Evolutionary conservation across 176 grass and related monocot genomes (phyloP).

Genomic region (Bonia amplexicaulis): DNA sequence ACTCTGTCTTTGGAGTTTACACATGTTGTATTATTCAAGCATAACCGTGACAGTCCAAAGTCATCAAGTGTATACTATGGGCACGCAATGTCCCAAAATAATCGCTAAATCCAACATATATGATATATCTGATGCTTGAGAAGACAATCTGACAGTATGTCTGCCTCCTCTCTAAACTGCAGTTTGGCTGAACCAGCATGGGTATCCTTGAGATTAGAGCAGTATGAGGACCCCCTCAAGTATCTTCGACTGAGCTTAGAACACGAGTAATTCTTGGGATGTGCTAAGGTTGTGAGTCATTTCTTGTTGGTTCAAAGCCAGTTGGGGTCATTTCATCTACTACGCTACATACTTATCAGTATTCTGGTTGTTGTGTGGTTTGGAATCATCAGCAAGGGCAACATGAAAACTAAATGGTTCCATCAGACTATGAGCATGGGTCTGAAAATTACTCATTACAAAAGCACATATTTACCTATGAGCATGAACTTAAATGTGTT

Average conservation of each 20-base stretch:
- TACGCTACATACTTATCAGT: neutral
- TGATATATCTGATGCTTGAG: neutral
- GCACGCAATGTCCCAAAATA: neutral
- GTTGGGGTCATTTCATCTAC: neutral
- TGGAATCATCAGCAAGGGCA: conserved; percentile 9
- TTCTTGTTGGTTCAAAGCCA: neutral
- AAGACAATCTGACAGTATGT: neutral
- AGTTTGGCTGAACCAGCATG: neutral
- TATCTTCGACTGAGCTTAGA: neutral
- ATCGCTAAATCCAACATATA: neutral
- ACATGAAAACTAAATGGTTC: conserved; percentile 10
- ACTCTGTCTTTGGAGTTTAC: neutral
- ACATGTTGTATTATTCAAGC: neutral
- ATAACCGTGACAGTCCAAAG: neutral
- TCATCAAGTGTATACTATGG: neutral
- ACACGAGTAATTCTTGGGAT: neutral
- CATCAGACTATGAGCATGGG: too few species aligned
- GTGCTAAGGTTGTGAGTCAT: neutral
- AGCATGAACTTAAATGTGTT: neutral
- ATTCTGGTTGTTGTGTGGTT: neutral
- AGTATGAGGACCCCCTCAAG: neutral
- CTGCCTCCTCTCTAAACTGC: neutral
- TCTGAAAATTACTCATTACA: neutral
- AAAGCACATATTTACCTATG: neutral
- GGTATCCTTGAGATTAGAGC: neutral